Conservation (phyloP, 2,329 filamentous ascomycete genomes). For the Calonectria honghensis region DNA sequence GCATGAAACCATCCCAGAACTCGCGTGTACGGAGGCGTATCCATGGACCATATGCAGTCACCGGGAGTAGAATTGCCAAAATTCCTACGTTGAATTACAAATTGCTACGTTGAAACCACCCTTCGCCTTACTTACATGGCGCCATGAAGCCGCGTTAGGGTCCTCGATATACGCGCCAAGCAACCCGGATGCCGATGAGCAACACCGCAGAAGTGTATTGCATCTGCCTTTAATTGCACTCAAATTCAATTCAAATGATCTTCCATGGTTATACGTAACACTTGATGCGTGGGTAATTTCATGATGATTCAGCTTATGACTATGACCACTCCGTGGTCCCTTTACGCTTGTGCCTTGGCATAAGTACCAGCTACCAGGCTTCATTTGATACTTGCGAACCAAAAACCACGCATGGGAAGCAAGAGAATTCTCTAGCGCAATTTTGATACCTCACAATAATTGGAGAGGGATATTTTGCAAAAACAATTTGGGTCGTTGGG, state of each 20-base stretch:
- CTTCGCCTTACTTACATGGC: background rate
- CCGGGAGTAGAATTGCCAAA: background rate
- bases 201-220: background rate
- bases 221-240: background rate
- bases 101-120: too few species aligned
- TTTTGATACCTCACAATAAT: background rate
- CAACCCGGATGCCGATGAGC: background rate
- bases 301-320: background rate
- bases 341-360: background rate
- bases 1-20: slow-evolving; percentile 19
- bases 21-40: background rate
- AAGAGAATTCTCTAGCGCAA: background rate
- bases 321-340: background rate
- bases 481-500: background rate
- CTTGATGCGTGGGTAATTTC: background rate
- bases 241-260: too few species aligned
- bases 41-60: background rate
- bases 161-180: background rate
- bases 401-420: background rate
- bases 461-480: slow-evolving; percentile 11
- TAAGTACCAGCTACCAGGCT: background rate
- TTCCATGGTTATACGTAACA: background rate
- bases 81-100: background rate
- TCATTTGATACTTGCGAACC: slow-evolving; percentile 6
- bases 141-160: background rate